A percentile compares a stretch with the other conserved stretches of the same genome.
These are phyloP conservation scores for Quercus variabilis DNA, from an alignment of 306 rosid species.

Conservation along the genomic window DNA sequence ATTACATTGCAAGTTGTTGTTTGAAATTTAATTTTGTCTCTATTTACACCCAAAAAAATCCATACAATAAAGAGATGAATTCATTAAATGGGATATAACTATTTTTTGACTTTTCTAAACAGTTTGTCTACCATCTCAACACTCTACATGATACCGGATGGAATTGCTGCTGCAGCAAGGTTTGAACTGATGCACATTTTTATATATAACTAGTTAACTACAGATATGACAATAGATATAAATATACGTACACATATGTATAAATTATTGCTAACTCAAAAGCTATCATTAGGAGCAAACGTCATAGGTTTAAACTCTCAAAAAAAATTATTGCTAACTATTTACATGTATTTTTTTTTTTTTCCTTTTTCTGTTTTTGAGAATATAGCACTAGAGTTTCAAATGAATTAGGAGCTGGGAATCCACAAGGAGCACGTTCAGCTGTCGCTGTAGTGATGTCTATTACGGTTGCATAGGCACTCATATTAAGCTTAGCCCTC, in stretches of 20 bases:
- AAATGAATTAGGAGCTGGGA: conserved; percentile 78
- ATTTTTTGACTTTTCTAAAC: conserved; percentile 10
- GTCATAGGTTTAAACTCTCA: too few species aligned
- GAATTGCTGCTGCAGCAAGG: conserved; percentile 73
- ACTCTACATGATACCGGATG: conserved; percentile 62
- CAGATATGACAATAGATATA: neutral
- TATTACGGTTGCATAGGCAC: conserved; percentile 36
- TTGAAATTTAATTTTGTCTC: neutral
- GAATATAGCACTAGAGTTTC: conserved; percentile 60
- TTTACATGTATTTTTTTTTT: neutral
- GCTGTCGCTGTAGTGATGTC: conserved; percentile 43
- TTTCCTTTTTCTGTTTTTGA: neutral
- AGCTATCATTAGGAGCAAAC: too few species aligned
- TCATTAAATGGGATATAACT: neutral
- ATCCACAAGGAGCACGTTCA: conserved; percentile 44
- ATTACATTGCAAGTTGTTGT: too few species aligned
- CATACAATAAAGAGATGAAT: neutral
- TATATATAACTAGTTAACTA: neutral
- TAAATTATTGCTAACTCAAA: neutral
- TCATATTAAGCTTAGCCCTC: conserved; percentile 35
- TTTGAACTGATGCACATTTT: conserved; percentile 9
- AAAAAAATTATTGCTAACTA: neutral
- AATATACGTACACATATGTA: neutral
- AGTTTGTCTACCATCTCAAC: conserved; percentile 56
- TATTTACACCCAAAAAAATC: neutral